Percentiles rank a stretch among this genome's conserved stretches.
Evolutionary conservation across 1,284 basidiomycete species (phyloP).

Genomic region (Microbotryum silenes-acaulis): DNA sequence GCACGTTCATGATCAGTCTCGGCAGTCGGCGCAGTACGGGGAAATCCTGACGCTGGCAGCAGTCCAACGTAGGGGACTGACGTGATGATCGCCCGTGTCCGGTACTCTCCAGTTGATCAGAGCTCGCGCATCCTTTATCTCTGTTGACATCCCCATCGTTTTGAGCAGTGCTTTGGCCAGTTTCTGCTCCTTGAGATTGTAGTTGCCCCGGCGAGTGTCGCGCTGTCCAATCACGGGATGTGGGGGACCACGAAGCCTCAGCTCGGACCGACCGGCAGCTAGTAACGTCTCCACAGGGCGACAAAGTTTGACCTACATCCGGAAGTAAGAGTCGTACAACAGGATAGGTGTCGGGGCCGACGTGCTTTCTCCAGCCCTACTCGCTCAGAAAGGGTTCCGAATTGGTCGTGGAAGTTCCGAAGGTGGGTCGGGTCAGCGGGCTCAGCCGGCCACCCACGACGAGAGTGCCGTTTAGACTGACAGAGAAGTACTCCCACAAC

Average conservation of each 20-base stretch:
- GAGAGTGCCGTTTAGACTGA: constrained; percentile 8
- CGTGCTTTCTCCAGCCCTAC: constrained; percentile 42
- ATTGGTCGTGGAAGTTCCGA: no score
- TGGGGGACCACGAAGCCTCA: no score
- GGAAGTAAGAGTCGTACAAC: constrained; percentile 46
- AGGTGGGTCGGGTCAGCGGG: constrained; percentile 13
- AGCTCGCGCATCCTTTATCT: constrained; percentile 63
- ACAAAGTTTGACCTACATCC: constrained; percentile 39
- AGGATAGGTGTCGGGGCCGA: constrained; percentile 47
- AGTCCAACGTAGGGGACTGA: constrained; percentile 41
- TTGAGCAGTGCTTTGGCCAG: constrained; percentile 83
- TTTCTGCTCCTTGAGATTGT: constrained; percentile 84
- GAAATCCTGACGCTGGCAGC: background rate
- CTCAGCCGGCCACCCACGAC: background rate
- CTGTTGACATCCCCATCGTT: constrained; percentile 67
- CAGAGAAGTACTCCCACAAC: constrained; percentile 37
- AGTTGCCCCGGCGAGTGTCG: constrained; percentile 79
- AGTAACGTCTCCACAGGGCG: background rate
- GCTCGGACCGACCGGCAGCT: no score
- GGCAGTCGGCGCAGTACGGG: no score
- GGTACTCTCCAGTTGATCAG: constrained; percentile 87
- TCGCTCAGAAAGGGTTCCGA: no score
- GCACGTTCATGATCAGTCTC: no score
- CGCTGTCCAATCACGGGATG: constrained; percentile 49
- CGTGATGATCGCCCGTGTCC: constrained; percentile 46